phyloP scores from a whole-genome alignment of 169 alveolate species.

The Condylostoma magnum region DNA sequence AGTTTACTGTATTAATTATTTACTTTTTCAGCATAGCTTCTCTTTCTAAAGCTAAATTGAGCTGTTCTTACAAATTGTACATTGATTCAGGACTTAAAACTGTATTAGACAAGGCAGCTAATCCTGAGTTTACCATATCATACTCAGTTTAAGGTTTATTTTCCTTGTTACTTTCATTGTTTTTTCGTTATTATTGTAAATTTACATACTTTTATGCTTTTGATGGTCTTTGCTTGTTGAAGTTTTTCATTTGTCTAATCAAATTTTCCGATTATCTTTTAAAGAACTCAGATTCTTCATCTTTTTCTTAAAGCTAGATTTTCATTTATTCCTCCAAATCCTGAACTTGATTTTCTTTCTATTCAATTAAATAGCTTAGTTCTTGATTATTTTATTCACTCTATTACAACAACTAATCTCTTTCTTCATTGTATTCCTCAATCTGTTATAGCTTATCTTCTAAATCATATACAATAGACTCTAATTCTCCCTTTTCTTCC shows the following conservation, averaged over 20 bases:
- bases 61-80: neutral
- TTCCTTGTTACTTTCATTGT: neutral
- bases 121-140: no score
- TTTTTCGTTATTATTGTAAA: neutral
- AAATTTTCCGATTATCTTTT: slow-evolving; percentile 32
- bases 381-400: neutral
- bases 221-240: neutral
- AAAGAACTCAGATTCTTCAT: neutral
- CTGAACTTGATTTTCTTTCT: neutral
- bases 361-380: neutral
- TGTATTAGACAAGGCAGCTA: no score
- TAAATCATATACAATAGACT: slow-evolving; percentile 4
- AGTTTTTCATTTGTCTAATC: slow-evolving; percentile 5
- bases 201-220: no score
- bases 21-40: slow-evolving; percentile 10
- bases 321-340: neutral
- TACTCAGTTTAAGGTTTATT: no score
- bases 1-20: neutral
- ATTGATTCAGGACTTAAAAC: neutral
- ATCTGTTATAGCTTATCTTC: slow-evolving; percentile 18
- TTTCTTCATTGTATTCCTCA: neutral
- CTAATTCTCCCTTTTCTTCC: slow-evolving; percentile 7
- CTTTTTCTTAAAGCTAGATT: neutral
- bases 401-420: neutral
- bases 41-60: slow-evolving; percentile 2